Evolutionary conservation across 768 basidiomycete genomes (phyloP).

Genomic region (Lactarius pseudohatsudake): DNA sequence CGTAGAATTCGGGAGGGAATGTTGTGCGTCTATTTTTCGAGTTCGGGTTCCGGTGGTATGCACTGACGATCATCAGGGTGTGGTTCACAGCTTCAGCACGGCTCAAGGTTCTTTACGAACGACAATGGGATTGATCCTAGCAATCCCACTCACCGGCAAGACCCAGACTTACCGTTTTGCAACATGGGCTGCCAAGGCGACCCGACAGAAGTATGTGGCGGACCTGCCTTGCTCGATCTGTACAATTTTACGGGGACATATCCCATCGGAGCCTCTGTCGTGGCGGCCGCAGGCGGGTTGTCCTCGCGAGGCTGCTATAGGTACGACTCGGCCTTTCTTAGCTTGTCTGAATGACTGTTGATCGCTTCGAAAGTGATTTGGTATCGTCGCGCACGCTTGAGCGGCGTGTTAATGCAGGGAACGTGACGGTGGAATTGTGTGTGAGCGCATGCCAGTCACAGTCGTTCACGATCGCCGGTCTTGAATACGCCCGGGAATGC

Average conservation of each 20-base stretch:
- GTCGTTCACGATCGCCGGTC: constrained; percentile 7
- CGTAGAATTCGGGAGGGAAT: constrained; percentile 66
- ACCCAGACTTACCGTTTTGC: not conserved
- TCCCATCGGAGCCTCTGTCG: not conserved
- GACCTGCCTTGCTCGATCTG: not conserved
- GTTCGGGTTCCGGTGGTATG: not conserved
- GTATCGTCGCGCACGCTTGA: constrained; percentile 5
- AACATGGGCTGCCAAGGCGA: not conserved
- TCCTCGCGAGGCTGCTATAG: not conserved
- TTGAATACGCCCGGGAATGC: constrained; percentile 11
- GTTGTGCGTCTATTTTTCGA: constrained; percentile 52
- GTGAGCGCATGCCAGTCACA: not conserved
- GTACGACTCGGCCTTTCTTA: not conserved
- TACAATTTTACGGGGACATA: not conserved
- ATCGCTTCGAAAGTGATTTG: not conserved
- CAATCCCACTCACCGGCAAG: not conserved
- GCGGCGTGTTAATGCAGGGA: constrained; percentile 1
- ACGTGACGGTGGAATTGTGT: constrained; percentile 11
- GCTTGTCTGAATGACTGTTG: not conserved
- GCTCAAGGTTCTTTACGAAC: not conserved
- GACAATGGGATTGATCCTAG: not conserved
- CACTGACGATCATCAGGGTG: not conserved
- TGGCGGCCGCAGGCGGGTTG: not conserved
- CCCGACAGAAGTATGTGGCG: not conserved
- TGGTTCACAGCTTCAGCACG: not conserved